These are phyloP conservation scores for Talaromyces rugulosus DNA, from an alignment of 2,329 filamentous ascomycete species.

Conservation along the genomic window DNA sequence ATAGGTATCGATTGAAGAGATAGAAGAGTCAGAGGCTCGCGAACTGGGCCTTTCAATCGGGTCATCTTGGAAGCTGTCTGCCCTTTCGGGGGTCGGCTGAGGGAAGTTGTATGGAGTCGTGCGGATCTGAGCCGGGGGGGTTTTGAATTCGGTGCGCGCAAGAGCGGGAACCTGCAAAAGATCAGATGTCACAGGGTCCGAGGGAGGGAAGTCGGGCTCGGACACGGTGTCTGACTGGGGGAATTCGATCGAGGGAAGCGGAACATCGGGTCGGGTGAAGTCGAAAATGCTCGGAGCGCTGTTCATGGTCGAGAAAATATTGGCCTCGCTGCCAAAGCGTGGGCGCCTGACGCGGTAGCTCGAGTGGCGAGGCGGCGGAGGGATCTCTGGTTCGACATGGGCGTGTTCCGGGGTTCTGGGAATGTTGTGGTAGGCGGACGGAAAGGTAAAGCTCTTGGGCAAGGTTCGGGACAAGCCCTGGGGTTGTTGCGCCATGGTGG, in stretches of 20 bases:
- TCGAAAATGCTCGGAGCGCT: constrained; percentile 32
- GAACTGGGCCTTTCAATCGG: constrained; percentile 54
- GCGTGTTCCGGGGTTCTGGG: constrained; percentile 43
- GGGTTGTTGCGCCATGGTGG: constrained; percentile 35
- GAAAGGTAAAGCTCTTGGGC: constrained; percentile 45
- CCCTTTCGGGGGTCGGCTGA: constrained; percentile 27
- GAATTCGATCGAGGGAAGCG: constrained; percentile 42
- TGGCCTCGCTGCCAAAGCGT: constrained; percentile 34
- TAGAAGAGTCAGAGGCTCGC: constrained; percentile 58
- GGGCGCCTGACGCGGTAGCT: constrained; percentile 38
- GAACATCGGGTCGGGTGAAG: constrained; percentile 32
- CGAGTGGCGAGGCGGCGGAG: constrained; percentile 43
- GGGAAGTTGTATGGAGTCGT: constrained; percentile 28
- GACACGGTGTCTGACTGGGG: constrained; percentile 23
- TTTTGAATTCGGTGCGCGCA: constrained; percentile 36
- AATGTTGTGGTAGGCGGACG: constrained; percentile 28
- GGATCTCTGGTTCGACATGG: constrained; percentile 34
- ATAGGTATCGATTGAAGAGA: constrained; percentile 56
- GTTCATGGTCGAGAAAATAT: constrained; percentile 30
- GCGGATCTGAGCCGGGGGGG: constrained; percentile 44
- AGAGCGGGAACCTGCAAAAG: constrained; percentile 37
- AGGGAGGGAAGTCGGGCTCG: constrained; percentile 21
- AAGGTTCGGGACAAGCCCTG: constrained; percentile 42
- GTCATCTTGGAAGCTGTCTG: constrained; percentile 30
- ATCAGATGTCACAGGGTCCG: constrained; percentile 27